Base-by-base conservation (phyloP, 2,329 filamentous ascomycete species). In the Cladophialophora exuberans region DNA sequence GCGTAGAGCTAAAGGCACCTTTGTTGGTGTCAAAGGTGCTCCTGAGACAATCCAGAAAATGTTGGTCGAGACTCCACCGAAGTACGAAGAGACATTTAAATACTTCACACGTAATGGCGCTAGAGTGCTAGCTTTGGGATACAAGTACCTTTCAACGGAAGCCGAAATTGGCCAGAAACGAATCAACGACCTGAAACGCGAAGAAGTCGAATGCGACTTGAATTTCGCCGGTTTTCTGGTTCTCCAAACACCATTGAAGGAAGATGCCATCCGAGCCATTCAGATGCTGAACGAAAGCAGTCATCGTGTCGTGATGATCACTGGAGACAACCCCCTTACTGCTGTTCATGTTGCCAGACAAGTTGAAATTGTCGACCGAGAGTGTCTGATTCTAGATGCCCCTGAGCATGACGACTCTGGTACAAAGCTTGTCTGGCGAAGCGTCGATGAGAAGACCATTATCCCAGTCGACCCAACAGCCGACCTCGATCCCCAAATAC, bases 241-340 rank as follows among this genome's bases (percentile, higher is more conserved):
- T 47, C 79, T 99, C 25, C 93, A 97, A 72, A 97, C 91, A 67
- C 94, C 94, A 4, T 80, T 99, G 54, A 99, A 99, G 76, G 92
- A 96, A 22, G 94, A 99, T 71, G 94, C 94, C 42, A 89, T 95
- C 74, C 87, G 94, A 70, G 86, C 94, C 33, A 90, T 99, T 35
- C 90, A 88, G 62, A 97, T 97, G 90, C 82, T 99, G 65, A 99
- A 97, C 69, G 94, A 99, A 78, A 97, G 93, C 74, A 97, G 92
- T 75, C 94, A 99, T 73, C 90, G 94, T 65, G 91, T 96, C 42
- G 89, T 99, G 65, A 99, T 99, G 94, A 99, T 99, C 63, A 99
- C 94, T 57, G 94, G 94, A 69, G 94, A 99, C 72, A 99, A 99
- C 71, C 93, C 94, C 10, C 81, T 99, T 48, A 99, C 94, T 35